These are phyloP conservation scores for Xylaria hypoxylon DNA, from an alignment of 2,329 filamentous ascomycete genomes.

Conservation along the genomic window DNA sequence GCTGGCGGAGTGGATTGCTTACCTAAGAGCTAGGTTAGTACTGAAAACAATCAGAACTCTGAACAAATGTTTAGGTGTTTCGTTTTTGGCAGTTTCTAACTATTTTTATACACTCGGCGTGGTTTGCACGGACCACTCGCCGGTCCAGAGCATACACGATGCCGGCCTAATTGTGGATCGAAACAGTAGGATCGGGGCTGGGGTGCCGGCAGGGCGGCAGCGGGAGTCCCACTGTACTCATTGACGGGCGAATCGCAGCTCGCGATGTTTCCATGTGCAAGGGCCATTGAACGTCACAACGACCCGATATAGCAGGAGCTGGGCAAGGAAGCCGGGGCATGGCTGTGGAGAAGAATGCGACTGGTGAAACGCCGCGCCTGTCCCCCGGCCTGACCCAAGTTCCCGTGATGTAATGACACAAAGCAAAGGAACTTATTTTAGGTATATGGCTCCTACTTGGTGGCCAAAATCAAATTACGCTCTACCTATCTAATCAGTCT, in stretches of 20 bases:
- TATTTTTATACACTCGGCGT: constrained; percentile 7
- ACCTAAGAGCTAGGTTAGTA: not conserved
- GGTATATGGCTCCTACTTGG: not conserved
- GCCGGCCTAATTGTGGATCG: constrained; percentile 28
- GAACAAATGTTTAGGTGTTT: not conserved
- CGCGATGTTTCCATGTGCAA: constrained; percentile 27
- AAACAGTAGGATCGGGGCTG: constrained; percentile 20
- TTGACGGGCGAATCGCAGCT: constrained; percentile 24
- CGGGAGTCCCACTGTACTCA: not conserved
- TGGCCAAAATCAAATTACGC: too few species aligned
- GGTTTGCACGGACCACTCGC: not conserved
- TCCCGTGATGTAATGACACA: not conserved
- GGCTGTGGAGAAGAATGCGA: not conserved
- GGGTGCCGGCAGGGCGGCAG: constrained; percentile 20
- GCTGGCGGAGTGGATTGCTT: not conserved
- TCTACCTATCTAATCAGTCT: too few species aligned
- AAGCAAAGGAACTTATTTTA: constrained; percentile 1
- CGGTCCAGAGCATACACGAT: constrained; percentile 54
- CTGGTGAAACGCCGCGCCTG: constrained; percentile 33
- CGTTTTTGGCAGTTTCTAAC: not conserved
- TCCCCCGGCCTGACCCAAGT: not conserved
- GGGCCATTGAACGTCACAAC: constrained; percentile 22
- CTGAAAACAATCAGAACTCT: too few species aligned
- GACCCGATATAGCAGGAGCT: constrained; percentile 35
- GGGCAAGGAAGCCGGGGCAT: constrained; percentile 6